phyloP scores from a whole-genome alignment of 192 early-diverging fungal genomes.

The Gonapodya prolifera region DNA sequence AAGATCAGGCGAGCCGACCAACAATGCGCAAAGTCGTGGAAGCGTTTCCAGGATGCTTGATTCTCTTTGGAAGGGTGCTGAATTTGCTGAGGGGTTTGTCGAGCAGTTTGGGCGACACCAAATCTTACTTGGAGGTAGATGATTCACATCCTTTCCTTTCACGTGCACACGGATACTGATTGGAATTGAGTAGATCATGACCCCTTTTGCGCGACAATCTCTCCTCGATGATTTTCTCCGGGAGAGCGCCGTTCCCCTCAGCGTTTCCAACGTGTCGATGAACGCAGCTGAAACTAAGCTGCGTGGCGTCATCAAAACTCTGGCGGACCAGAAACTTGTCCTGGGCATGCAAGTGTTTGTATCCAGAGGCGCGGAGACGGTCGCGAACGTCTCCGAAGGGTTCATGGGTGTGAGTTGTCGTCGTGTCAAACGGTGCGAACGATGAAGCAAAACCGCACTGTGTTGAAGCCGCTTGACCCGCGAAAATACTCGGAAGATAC shows the following conservation, averaged over 20 bases:
- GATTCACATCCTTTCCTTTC: neutral
- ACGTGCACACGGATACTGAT: neutral
- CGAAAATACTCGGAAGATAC: neutral
- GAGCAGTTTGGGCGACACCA: neutral
- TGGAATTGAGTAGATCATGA: slow-evolving; percentile 10
- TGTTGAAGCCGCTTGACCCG: slow-evolving; percentile 14
- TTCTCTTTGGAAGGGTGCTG: slow-evolving; percentile 18
- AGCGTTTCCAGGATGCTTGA: slow-evolving; percentile 18
- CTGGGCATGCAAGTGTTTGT: neutral
- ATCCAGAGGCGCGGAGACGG: neutral
- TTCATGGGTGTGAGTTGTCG: slow-evolving; percentile 7
- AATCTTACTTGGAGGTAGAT: slow-evolving; percentile 13
- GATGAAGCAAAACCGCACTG: neutral
- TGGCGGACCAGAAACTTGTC: neutral
- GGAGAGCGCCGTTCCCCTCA: neutral
- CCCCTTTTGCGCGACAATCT: slow-evolving; percentile 13
- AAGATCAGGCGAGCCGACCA: neutral
- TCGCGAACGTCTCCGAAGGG: slow-evolving; percentile 2
- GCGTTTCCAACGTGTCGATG: neutral
- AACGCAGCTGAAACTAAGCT: neutral
- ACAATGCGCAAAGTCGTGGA: neutral
- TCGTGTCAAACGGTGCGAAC: neutral
- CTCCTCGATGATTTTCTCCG: neutral
- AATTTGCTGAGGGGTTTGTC: slow-evolving; percentile 14
- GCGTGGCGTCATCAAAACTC: neutral